A percentile compares a stretch with the other conserved stretches of the same genome.
These are phyloP conservation scores for Jackrogersella multiformis DNA, from an alignment of 495 filamentous ascomycete species.

Conservation along the genomic window DNA sequence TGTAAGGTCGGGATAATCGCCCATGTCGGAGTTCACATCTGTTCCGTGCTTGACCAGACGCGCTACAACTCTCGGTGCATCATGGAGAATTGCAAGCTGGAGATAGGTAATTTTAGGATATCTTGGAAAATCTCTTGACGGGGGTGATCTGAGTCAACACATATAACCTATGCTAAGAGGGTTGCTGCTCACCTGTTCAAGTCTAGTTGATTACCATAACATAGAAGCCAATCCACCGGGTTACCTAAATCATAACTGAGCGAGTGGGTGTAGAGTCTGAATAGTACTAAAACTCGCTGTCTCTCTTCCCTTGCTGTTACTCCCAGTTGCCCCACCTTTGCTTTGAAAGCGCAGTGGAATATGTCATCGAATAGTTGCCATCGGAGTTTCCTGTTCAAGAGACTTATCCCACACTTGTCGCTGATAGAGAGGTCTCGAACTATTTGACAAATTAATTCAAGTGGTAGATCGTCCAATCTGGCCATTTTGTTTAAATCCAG, in stretches of 20 bases:
- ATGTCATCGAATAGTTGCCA: background rate
- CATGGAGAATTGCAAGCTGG: background rate
- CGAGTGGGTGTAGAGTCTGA: background rate
- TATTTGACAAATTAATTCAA: background rate
- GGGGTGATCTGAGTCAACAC: background rate
- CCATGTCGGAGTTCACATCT: background rate
- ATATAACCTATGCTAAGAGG: no score
- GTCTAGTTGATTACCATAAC: background rate
- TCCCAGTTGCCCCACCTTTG: no score
- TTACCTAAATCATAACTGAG: background rate
- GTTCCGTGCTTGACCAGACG: background rate
- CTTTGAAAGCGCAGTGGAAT: background rate
- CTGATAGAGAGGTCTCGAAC: background rate
- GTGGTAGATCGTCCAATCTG: background rate
- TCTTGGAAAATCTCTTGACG: background rate
- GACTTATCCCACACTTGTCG: background rate
- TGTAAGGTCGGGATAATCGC: slow-evolving; percentile 1
- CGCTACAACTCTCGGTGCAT: background rate
- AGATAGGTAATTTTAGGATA: background rate
- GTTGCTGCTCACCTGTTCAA: background rate
- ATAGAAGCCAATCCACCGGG: background rate
- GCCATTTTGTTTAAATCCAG: background rate
- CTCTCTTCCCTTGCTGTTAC: no score
- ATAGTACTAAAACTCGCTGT: background rate
- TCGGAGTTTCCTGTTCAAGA: background rate